These are phyloP conservation scores for Drechslera avenae DNA, from an alignment of 2,329 filamentous ascomycete species.

Conservation along the genomic window DNA sequence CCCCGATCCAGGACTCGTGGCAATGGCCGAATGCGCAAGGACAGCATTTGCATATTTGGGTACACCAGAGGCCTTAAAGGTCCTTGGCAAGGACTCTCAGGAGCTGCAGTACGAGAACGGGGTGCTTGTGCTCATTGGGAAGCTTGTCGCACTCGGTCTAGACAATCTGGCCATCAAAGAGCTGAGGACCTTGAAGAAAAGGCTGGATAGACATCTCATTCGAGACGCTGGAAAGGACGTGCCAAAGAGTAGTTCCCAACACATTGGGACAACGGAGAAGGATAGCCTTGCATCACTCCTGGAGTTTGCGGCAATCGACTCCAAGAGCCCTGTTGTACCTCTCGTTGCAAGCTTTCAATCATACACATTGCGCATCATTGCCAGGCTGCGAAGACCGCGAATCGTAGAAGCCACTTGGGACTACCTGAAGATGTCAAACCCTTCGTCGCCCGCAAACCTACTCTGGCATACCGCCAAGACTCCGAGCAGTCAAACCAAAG, in stretches of 20 bases:
- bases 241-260: slow-evolving; percentile 35
- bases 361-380: slow-evolving; percentile 67
- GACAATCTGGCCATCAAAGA: slow-evolving; percentile 73
- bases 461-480: slow-evolving; percentile 57
- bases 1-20: slow-evolving; percentile 50
- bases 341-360: slow-evolving; percentile 69
- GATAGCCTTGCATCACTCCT: slow-evolving; percentile 65
- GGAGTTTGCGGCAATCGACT: slow-evolving; percentile 59
- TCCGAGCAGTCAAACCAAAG: slow-evolving; percentile 60
- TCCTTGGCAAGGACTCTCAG: slow-evolving; percentile 60
- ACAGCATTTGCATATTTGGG: slow-evolving; percentile 70
- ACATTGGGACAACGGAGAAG: slow-evolving; percentile 37
- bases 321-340: slow-evolving; percentile 49
- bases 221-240: slow-evolving; percentile 10
- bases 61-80: slow-evolving; percentile 58
- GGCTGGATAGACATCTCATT: slow-evolving; percentile 56
- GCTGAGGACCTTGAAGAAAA: slow-evolving; percentile 67
- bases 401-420: slow-evolving; percentile 64
- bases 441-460: slow-evolving; percentile 64
- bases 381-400: slow-evolving; percentile 63
- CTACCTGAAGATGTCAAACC: slow-evolving; percentile 59
- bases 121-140: slow-evolving; percentile 71
- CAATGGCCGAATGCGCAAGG: slow-evolving; percentile 71
- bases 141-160: slow-evolving; percentile 67
- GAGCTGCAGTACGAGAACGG: slow-evolving; percentile 74